These are phyloP conservation scores for Curvularia lunata DNA, from an alignment of 2,329 filamentous ascomycete genomes.

Conservation along the genomic window DNA sequence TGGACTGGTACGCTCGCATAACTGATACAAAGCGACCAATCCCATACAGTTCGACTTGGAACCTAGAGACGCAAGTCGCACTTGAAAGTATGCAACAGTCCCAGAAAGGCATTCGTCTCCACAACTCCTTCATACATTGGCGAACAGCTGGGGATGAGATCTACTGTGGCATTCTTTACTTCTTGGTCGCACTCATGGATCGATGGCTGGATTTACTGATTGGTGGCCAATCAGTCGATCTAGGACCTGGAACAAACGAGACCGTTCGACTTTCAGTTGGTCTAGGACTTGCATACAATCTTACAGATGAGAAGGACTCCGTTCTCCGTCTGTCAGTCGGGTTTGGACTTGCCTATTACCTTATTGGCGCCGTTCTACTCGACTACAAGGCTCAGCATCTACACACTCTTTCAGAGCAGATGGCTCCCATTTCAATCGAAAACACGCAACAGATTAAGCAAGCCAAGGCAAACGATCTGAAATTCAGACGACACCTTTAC, in stretches of 20 bases:
- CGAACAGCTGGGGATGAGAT: constrained; percentile 63
- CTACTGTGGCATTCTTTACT: constrained; percentile 61
- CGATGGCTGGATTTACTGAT: constrained; percentile 61
- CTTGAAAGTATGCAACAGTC: constrained; percentile 60
- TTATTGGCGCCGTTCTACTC: constrained; percentile 63
- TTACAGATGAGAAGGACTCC: constrained; percentile 29
- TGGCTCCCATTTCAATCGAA: constrained; percentile 51
- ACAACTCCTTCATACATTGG: constrained; percentile 65
- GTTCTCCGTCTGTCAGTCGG: constrained; percentile 57
- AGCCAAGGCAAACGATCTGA: constrained; percentile 54
- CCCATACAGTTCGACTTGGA: constrained; percentile 64
- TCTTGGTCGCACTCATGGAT: constrained; percentile 62
- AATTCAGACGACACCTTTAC: constrained; percentile 58
- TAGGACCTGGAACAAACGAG: constrained; percentile 13
- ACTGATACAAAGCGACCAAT: constrained; percentile 58
- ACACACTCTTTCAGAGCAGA: constrained; percentile 53
- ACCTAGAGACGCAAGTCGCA: constrained; percentile 63
- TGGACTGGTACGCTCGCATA: constrained; percentile 61
- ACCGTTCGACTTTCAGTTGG: background rate
- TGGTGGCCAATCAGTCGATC: constrained; percentile 52
- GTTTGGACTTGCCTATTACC: constrained; percentile 64
- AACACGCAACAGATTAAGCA: constrained; percentile 53
- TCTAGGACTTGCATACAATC: background rate
- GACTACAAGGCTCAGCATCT: constrained; percentile 62
- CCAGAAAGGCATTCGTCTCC: constrained; percentile 61